These are phyloP conservation scores for Fraxinus baroniana DNA, from an alignment of 305 asterid genomes.

Conservation along the genomic window DNA sequence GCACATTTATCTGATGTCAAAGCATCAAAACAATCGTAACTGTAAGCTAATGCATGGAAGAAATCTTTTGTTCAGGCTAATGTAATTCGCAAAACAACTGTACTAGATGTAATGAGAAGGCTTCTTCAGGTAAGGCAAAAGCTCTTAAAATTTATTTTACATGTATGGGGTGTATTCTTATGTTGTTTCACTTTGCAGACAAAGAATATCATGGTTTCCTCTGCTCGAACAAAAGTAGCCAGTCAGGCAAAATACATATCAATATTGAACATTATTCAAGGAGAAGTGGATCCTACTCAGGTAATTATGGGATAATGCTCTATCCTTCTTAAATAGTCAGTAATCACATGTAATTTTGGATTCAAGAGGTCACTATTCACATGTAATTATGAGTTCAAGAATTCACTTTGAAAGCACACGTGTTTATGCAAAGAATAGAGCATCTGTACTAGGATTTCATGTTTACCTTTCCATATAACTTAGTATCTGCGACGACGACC, in stretches of 20 bases:
- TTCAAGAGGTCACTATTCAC: background rate
- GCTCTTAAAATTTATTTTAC: conserved; percentile 20
- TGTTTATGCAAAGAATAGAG: conserved; percentile 12
- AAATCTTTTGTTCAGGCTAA: conserved; percentile 67
- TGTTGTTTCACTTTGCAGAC: conserved; percentile 56
- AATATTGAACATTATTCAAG: conserved; percentile 94
- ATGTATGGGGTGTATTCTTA: conserved; percentile 25
- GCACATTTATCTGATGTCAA: conserved; percentile 1
- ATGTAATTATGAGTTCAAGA: background rate
- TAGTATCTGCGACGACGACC: background rate
- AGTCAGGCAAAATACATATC: conserved; percentile 99
- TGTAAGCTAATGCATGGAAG: conserved; percentile 25
- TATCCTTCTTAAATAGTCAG: background rate
- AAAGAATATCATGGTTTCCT: conserved; percentile 96
- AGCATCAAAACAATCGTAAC: background rate
- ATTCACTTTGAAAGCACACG: background rate
- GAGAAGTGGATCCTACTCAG: conserved; percentile 99
- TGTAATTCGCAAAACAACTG: conserved; percentile 95
- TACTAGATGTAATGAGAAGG: conserved; percentile 98
- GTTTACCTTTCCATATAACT: background rate
- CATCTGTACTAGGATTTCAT: background rate
- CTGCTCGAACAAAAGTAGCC: conserved; percentile 95
- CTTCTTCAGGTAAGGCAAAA: conserved; percentile 84
- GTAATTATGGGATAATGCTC: conserved; percentile 37
- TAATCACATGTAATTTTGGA: background rate